Conservation (phyloP, 2,329 filamentous ascomycete genomes). For the Thelonectria rubi region DNA sequence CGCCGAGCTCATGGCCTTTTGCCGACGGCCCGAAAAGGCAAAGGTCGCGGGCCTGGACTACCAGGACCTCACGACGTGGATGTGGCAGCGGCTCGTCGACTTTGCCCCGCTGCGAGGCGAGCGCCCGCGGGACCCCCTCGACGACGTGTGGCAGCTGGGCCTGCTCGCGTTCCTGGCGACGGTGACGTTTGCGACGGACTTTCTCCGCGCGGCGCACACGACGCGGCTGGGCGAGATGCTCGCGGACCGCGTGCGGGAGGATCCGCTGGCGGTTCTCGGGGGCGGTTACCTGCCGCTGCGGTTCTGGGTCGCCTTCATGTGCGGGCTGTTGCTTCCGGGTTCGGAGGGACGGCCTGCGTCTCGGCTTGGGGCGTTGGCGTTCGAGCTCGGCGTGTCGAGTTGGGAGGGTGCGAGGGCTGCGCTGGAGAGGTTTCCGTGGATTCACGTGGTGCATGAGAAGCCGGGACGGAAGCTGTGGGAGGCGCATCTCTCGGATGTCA, state of each 20-base stretch:
- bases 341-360: neutral
- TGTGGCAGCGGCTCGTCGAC: constrained; percentile 27
- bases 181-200: constrained; percentile 20
- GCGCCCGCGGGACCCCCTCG: constrained; percentile 21
- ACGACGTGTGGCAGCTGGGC: constrained; percentile 28
- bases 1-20: constrained; percentile 22
- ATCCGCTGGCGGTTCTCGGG: neutral
- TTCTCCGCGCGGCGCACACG: constrained; percentile 16
- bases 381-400: neutral
- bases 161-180: constrained; percentile 26
- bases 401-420: constrained; percentile 24
- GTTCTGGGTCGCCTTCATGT: constrained; percentile 32
- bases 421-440: constrained; percentile 30
- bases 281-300: constrained; percentile 20
- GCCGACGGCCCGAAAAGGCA: constrained; percentile 12
- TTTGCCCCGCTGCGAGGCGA: constrained; percentile 21
- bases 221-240: constrained; percentile 20
- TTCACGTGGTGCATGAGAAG: constrained; percentile 24
- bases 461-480: constrained; percentile 28
- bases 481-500: neutral
- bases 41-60: constrained; percentile 26
- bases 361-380: neutral
- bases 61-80: constrained; percentile 28
- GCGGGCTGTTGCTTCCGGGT: constrained; percentile 16
- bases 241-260: constrained; percentile 1